Evolutionary conservation across 2,329 filamentous ascomycete genomes (phyloP), one percentile per base, ranked within the genome.

Genomic region (Peltaster fructicola): DNA sequence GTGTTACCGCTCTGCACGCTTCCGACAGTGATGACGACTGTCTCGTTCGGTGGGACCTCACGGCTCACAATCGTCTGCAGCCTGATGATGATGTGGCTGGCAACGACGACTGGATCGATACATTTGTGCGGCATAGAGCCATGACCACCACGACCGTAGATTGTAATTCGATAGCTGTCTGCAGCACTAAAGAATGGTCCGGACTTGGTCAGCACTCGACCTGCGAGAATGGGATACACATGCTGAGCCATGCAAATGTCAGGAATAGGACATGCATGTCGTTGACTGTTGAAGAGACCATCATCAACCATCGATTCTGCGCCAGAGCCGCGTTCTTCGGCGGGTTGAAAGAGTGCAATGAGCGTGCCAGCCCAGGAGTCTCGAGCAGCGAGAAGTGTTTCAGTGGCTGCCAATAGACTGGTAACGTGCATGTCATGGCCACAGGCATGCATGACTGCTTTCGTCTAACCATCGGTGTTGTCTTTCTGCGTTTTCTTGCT

Each of bases 381-480:
- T n/a, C 45, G 52, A 0, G 50, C 43, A 0, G 44, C 45, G 1
- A 56, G 45, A 0, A 79, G 50, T 0, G 59, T 50, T 11, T 61
- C 52, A 0, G 65, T 58, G 0, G 63, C 61, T 0, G 59, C 71
- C 2, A 76, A 52, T 3, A 75, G 50, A 15, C 53, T 51, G 0
- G 65, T 57, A 14, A 74, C 63, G 40, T 77, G 70, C 52, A 72
- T 65, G 35, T 73, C 69, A 37, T 76, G 71, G 0, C 71, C 72
- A 41, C 70, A 76, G 12, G 69, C 70, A 44, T 76, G 72, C 70
- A 76, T 75, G 0, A 71, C 63, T 0, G 64, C 61, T 25, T 60
- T 59, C 26, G 56, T 49, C 0, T 51, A 41, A 0, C 64, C 65
- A 6, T 63, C 54, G 3, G 43, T 29, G 13, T 48, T 45, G 33